These are phyloP conservation scores for Elsinoe fawcettii DNA, from an alignment of 2,329 filamentous ascomycete genomes.

Conservation along the genomic window DNA sequence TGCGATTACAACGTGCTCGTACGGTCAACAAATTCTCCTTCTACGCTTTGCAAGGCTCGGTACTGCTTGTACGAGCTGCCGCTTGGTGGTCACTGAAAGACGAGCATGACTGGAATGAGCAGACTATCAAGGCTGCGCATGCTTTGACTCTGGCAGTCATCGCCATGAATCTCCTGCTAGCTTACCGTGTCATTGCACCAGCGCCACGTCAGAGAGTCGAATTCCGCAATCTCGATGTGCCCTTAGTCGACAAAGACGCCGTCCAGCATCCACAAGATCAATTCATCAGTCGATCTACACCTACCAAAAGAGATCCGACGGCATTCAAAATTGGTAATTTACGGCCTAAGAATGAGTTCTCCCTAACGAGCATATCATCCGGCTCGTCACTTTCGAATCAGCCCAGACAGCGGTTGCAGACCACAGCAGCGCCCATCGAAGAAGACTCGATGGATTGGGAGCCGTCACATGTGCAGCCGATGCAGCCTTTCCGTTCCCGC, in stretches of 20 bases:
- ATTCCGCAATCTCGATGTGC: conserved; percentile 14
- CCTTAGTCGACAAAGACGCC: conserved; percentile 17
- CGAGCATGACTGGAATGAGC: conserved; percentile 6
- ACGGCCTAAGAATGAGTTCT: conserved; percentile 21
- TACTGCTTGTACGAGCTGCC: conserved; percentile 49
- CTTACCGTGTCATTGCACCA: conserved; percentile 16
- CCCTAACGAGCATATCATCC: not conserved
- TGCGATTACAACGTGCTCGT: conserved; percentile 24
- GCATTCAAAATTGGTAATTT: conserved; percentile 32
- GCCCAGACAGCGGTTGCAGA: conserved; percentile 19
- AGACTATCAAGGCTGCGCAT: conserved; percentile 43
- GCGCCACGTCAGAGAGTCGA: conserved; percentile 12
- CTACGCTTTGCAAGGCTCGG: conserved; percentile 57
- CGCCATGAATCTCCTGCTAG: conserved; percentile 28
- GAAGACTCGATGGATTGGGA: conserved; percentile 68
- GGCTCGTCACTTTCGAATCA: conserved; percentile 17
- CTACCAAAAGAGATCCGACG: not conserved
- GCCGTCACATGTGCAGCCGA: conserved; percentile 30
- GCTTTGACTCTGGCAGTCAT: conserved; percentile 47
- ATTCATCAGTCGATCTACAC: conserved; percentile 26
- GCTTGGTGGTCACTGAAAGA: conserved; percentile 29
- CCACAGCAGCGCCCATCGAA: conserved; percentile 19
- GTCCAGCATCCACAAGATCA: conserved; percentile 31
- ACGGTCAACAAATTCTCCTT: conserved; percentile 42
- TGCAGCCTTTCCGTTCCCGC: not conserved